Conservation (phyloP, 331 rosid species). For the Malus hybrid region DNA sequence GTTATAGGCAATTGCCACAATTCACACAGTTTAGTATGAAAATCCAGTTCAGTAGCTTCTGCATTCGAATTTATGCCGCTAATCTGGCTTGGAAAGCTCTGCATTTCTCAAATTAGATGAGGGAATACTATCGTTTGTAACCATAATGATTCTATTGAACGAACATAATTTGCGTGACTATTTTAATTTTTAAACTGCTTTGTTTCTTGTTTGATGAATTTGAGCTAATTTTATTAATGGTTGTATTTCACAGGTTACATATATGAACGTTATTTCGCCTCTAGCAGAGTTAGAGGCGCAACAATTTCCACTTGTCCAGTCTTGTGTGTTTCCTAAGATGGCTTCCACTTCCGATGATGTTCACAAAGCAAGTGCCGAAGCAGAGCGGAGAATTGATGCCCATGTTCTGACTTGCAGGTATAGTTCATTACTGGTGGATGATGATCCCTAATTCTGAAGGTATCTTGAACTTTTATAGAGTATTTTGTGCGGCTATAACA, state of each 20-base stretch:
- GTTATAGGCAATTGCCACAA: conserved; percentile 20
- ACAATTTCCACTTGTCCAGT: conserved; percentile 69
- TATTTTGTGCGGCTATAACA: not conserved
- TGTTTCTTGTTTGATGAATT: not conserved
- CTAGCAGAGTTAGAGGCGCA: conserved; percentile 78
- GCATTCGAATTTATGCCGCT: not conserved
- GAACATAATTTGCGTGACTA: not conserved
- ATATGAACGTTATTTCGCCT: conserved; percentile 56
- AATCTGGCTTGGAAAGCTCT: not conserved
- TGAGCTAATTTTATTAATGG: conserved; percentile 12
- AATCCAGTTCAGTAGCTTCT: not conserved
- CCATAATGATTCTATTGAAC: not conserved
- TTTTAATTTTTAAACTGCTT: not conserved
- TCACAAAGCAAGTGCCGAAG: conserved; percentile 85
- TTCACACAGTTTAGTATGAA: not conserved
- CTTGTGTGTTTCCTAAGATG: conserved; percentile 78
- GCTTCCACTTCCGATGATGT: conserved; percentile 58
- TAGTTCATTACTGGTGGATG: not conserved
- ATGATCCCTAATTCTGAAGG: not conserved
- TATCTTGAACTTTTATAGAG: not conserved
- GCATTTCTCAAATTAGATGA: not conserved
- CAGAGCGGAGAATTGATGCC: conserved; percentile 77
- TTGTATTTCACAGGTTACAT: conserved; percentile 54
- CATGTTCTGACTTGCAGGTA: conserved; percentile 79
- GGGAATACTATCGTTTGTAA: not conserved